Percentiles rank a stretch among this genome's conserved stretches.
Conservation (phyloP, 2,329 filamentous ascomycete species). For the Diaporthe sp. region DNA sequence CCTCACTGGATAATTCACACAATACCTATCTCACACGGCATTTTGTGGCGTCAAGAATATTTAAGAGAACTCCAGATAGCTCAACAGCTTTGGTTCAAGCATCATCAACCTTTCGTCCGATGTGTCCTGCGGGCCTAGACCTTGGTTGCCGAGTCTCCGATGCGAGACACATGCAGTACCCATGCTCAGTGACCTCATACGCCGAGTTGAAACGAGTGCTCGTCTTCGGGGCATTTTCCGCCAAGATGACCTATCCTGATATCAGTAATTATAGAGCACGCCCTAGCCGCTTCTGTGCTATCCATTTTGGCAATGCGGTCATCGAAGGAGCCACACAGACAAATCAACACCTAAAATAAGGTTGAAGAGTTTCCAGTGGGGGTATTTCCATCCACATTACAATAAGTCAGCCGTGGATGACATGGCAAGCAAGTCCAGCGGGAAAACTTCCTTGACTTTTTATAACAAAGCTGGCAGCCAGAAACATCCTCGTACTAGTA, state of each 20-base stretch:
- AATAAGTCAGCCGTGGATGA: neutral
- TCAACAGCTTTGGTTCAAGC: neutral
- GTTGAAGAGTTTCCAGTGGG: neutral
- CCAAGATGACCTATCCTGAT: slow-evolving; percentile 10
- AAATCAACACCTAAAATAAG: neutral
- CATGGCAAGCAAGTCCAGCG: neutral
- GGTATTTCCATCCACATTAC: neutral
- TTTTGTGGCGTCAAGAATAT: neutral
- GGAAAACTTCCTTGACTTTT: too few species aligned
- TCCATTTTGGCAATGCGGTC: slow-evolving; percentile 1
- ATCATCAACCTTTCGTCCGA: neutral
- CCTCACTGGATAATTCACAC: too few species aligned
- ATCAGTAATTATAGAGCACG: neutral
- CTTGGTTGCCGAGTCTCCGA: neutral
- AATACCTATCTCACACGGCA: too few species aligned
- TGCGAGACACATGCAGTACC: neutral
- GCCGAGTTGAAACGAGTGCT: neutral
- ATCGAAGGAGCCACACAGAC: neutral
- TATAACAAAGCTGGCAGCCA: neutral
- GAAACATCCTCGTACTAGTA: neutral
- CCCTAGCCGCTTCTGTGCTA: slow-evolving; percentile 10
- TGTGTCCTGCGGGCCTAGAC: neutral
- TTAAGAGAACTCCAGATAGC: neutral
- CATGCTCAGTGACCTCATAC: neutral
- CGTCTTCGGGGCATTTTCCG: neutral